phyloP scores from a whole-genome alignment of 225 moss, liverwort and hornwort species.

The Marchantia polymorpha region DNA sequence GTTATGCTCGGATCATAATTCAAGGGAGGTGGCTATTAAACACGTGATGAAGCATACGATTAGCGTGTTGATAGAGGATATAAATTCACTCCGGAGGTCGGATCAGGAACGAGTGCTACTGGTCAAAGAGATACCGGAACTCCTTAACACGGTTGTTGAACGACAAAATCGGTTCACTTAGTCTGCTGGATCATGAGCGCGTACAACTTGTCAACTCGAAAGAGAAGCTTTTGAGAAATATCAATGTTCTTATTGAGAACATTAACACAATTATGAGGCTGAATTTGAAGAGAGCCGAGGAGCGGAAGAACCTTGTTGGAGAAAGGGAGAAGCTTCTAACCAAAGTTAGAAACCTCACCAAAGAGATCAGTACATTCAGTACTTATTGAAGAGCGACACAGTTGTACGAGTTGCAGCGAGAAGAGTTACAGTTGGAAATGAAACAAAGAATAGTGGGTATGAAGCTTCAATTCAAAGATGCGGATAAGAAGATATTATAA shows the following conservation, averaged over 20 bases:
- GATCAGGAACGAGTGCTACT: conserved; percentile 27
- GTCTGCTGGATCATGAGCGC: conserved; percentile 32
- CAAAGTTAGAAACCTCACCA: conserved; percentile 15
- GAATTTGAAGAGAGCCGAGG: conserved; percentile 15
- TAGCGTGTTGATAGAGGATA: conserved; percentile 25
- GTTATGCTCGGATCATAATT: too few relatives aligned
- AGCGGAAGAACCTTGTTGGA: conserved; percentile 7
- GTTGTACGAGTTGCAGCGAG: conserved; percentile 43
- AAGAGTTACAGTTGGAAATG: conserved; percentile 42
- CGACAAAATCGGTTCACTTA: conserved; percentile 26
- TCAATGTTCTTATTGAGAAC: conserved; percentile 17
- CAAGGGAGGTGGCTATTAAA: too few relatives aligned
- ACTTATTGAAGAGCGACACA: conserved; percentile 31
- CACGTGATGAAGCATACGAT: conserved; percentile 6
- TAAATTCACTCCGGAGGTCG: conserved; percentile 24
- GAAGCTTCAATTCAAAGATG: conserved; percentile 43
- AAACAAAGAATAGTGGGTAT: conserved; percentile 41
- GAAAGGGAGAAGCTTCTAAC: conserved; percentile 28
- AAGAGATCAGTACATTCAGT: conserved; percentile 25
- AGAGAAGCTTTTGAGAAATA: conserved; percentile 8
- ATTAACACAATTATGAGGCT: conserved; percentile 21
- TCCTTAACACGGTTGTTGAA: conserved; percentile 13
- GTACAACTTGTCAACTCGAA: conserved; percentile 13
- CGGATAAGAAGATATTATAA: conserved; percentile 37
- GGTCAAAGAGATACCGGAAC: conserved; percentile 15